Percentiles rank a stretch among this genome's conserved stretches.
Conservation (phyloP, 768 basidiomycete species). For the Lanmaoa rubissima region DNA sequence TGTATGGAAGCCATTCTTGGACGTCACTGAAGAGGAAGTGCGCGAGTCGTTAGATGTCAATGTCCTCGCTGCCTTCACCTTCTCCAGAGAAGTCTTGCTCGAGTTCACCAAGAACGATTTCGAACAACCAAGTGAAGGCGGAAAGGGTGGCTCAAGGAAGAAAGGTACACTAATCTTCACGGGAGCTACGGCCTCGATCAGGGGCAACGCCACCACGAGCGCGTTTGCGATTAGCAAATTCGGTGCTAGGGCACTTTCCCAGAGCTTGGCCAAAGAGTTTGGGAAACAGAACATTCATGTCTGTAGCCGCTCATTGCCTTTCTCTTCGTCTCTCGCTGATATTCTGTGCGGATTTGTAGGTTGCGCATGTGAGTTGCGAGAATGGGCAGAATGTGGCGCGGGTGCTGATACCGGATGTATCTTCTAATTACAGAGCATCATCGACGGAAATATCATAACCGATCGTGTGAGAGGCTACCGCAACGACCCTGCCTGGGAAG, state of each 20-base stretch:
- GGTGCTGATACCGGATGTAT: not conserved
- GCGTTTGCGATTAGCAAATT: conserved; percentile 65
- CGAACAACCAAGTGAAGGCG: conserved; percentile 41
- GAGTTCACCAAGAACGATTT: conserved; percentile 55
- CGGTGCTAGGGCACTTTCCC: conserved; percentile 59
- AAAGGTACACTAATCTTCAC: conserved; percentile 69
- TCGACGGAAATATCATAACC: conserved; percentile 59
- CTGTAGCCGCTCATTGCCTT: conserved; percentile 3
- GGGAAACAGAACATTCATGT: conserved; percentile 74
- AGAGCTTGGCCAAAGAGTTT: conserved; percentile 75
- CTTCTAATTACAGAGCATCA: conserved; percentile 48
- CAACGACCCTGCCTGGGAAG: conserved; percentile 39
- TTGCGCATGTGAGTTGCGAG: conserved; percentile 57
- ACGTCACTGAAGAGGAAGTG: conserved; percentile 58
- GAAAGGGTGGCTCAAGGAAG: conserved; percentile 44
- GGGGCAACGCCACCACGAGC: conserved; percentile 62
- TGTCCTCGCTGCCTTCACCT: conserved; percentile 59
- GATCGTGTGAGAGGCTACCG: conserved; percentile 32
- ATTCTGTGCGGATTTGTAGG: conserved; percentile 31
- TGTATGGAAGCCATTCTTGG: conserved; percentile 66
- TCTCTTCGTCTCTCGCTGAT: not conserved
- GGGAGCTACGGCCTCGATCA: conserved; percentile 64
- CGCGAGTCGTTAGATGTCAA: conserved; percentile 49
- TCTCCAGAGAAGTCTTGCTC: conserved; percentile 57
- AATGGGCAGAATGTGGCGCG: not conserved